Base-by-base conservation (phyloP, 116 monocot genomes). In the Dioscorea cayenensis region DNA sequence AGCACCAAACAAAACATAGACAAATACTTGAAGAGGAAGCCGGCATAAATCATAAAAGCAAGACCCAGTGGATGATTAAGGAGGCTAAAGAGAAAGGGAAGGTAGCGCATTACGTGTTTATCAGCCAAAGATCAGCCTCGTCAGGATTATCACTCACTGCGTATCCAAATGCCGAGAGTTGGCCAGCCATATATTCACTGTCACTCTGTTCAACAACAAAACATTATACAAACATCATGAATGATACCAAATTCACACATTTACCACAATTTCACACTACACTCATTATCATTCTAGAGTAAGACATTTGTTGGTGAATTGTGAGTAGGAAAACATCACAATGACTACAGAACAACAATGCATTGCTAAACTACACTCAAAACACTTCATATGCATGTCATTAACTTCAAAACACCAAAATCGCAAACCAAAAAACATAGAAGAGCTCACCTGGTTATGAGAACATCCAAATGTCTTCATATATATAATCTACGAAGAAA, bases 171-270 rank as follows among this genome's bases (percentile, higher is more conserved):
- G 94, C 77, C 21, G 91, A 85, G 14, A 99, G 94, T 77, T 99
- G 91, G 25, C 99, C 99, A 38, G 94, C 83, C 99, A 99, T 99
- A 70, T 94, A 99, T 73, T 99, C 99, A 79, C 99, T 94, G 75
- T 99, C 99, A 84, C 94, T 99, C 94, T 94, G 87, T 63, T 55
- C 55, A 55, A 5, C 55, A n/a, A 5, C 16, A 55, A 5, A 8
- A 55, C 14, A 43, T 43, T 5, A 55, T 55, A 14, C 55, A 55
- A 70, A 12, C 36, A 62, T 43, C 43, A 43, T 43, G 6, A 43
- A 43, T 43, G 43, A 43, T 43, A 43, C 7, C 12, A 43, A 10
- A 43, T 43, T 10, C 11, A 43, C 11, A 43, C 32, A 0, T 43
- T 12, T 43, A 43, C 43, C 0, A 43, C 11, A 8, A 0, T 10